Evolutionary conservation across 148 eudicot genomes (phyloP).

Genomic region (Nepenthes mirabilis): DNA sequence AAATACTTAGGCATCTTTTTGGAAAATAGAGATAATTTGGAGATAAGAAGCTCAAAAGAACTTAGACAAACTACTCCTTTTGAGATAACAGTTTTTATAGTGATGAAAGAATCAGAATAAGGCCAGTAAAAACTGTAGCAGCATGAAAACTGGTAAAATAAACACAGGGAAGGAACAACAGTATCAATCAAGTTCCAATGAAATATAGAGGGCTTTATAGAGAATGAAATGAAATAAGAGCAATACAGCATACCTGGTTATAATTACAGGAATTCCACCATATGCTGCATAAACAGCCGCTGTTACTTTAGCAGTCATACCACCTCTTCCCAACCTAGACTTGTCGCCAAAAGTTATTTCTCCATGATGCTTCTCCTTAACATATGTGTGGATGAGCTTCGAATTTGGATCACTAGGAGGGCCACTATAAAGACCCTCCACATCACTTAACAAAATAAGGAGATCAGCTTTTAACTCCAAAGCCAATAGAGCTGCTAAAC

Average conservation of each 20-base stretch:
- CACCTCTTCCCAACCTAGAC: slow-evolving; percentile 95
- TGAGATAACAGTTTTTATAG: no score
- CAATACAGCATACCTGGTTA: slow-evolving; percentile 58
- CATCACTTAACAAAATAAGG: slow-evolving; percentile 87
- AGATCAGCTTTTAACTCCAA: slow-evolving; percentile 94
- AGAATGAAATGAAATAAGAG: background rate
- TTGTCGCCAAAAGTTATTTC: slow-evolving; percentile 89
- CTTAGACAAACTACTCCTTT: no score
- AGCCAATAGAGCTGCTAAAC: slow-evolving; percentile 85
- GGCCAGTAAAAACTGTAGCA: no score
- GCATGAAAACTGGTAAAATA: no score
- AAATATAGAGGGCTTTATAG: no score
- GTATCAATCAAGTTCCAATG: no score
- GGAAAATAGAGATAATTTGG: no score
- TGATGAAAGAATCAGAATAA: no score
- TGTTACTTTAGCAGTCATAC: slow-evolving; percentile 97
- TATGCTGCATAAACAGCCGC: slow-evolving; percentile 88
- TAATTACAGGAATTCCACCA: slow-evolving; percentile 83
- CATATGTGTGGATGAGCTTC: slow-evolving; percentile 66
- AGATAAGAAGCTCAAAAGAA: no score
- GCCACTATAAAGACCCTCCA: slow-evolving; percentile 91
- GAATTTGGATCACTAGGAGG: slow-evolving; percentile 87
- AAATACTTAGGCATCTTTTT: no score
- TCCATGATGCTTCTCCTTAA: slow-evolving; percentile 67
- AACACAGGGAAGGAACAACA: no score